Base-by-base conservation (phyloP, 2,329 filamentous ascomycete species). In the Nannizzia gypsea region DNA sequence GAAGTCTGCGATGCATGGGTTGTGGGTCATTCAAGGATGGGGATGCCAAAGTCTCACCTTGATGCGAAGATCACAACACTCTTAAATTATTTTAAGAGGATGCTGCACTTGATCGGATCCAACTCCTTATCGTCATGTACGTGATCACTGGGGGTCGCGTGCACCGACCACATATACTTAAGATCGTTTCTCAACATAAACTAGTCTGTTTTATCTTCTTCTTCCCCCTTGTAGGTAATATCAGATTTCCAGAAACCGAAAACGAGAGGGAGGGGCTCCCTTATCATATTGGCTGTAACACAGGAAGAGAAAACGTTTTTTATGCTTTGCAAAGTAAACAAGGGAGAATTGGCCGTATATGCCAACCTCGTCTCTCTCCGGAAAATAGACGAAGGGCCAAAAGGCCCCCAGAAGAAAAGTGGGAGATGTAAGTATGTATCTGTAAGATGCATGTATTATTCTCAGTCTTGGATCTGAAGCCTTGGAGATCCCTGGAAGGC, bases 381-480 rank as follows among this genome's bases (percentile, higher is more conserved):
- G 42, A 46, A 57, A 46, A 57, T 57, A 57, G 56, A 57, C 56
- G 56, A 57, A 57, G 42, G 26, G 26, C 56, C 31, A 36, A 40
- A 57, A 52, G 26, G 22, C 48, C 22, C 46, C 48, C 15, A 52
- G 28, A 52, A 52, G 48, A 52, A 52, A 52, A 31, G 48, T 22
- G 48, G 26, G 6, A 28, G 13, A 31, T 42, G n/a, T n/a, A n/a
- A n/a, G 31, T 34, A 34, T 34, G 31, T 42, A 17, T n/a, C 15
- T 46, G 26, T 6, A 31, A 13, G 22, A 26, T 52, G 31, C 31
- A 36, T 36, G 31, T 36, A 36, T 36, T 36, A 36, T 52, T 52
- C n/a, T 26, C 22, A 3, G 13, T 52, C 48, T 31, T 52, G 48
- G 24, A 13, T 28, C 48, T 52, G 13, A 52, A 52, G 48, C 26